Base-by-base conservation (phyloP, 192 early-diverging fungal genomes). In the Umbelopsis sp. region DNA sequence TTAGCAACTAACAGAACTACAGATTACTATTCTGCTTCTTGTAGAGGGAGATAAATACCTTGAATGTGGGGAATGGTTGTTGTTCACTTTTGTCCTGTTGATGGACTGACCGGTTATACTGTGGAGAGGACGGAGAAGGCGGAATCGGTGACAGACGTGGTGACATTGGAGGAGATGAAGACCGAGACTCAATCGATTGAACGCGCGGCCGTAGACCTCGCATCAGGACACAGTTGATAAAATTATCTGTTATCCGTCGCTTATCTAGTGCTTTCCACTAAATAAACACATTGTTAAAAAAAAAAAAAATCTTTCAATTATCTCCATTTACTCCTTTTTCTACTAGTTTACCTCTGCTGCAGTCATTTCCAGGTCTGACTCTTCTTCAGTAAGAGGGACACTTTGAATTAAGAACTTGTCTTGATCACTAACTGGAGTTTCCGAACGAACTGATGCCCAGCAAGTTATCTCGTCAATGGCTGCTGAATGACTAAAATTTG, bases 361-460 rank as follows among this genome's bases (percentile, higher is more conserved):
- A 67, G 71, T 78, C 22, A 79, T 79, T 22, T 26, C 56, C 2
- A 72, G 47, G 7, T 67, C 68, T 44, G 77, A 76, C 70, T 82
- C 81, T 7, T 74, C 67, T 29, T 82, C 75, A 7, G 66, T 69
- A 50, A 82, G 68, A 12, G 74, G 22, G 5, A 82, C 77, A 43
- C 77, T 82, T 70, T 82, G 81, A 51, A 82, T 71, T 45, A 82
- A 36, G 75, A 82, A 82, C 20, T 75, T 56, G 66, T 82, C 81
- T 43, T 75, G 74, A 29, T 77, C 74, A 38, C 78, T 79, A 36
- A 79, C 70, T 72, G 68, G 71, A 51, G 69, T 76, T 47, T 82
- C 81, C 41, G 77, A 82, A 14, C 81, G 81, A 49, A 82, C 81
- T 82, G 6, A 5, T n/a, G 32, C 20, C 8, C 1, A 72, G 66